Evolutionary conservation across 331 rosid genomes (phyloP).

Genomic region (Rosa hybrid): DNA sequence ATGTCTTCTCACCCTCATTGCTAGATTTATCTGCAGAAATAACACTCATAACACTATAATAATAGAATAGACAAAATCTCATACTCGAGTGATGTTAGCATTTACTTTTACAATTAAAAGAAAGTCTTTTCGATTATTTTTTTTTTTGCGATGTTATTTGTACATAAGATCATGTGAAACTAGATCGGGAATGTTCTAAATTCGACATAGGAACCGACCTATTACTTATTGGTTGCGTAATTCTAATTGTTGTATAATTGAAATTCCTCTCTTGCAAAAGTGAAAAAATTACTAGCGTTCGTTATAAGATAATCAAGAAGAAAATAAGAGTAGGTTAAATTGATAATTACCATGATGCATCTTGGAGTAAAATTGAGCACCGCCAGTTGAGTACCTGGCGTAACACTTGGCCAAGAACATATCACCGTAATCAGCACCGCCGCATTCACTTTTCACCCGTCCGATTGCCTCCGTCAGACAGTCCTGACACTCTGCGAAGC

Average conservation of each 20-base stretch:
- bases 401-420: slow-evolving; percentile 78
- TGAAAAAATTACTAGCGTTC: background rate
- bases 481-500: slow-evolving; percentile 65
- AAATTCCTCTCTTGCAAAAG: too few species aligned
- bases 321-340: background rate
- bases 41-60: background rate
- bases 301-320: background rate
- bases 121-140: too few species aligned
- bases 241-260: too few species aligned
- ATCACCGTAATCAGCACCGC: slow-evolving; percentile 60
- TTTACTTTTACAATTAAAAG: too few species aligned
- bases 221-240: too few species aligned
- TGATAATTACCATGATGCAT: slow-evolving; percentile 54
- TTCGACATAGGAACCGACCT: too few species aligned
- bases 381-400: slow-evolving; percentile 60
- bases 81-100: too few species aligned
- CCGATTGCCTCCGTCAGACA: slow-evolving; percentile 63
- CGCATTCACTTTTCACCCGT: slow-evolving; percentile 71
- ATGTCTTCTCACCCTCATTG: slow-evolving; percentile 62
- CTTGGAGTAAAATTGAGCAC: slow-evolving; percentile 45
- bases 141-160: too few species aligned
- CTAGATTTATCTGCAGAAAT: slow-evolving; percentile 46
- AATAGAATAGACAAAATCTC: too few species aligned
- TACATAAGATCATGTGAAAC: too few species aligned
- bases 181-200: too few species aligned